Evolutionary conservation across 1,284 basidiomycete species (phyloP).

Genomic region (Tilletia walkeri): DNA sequence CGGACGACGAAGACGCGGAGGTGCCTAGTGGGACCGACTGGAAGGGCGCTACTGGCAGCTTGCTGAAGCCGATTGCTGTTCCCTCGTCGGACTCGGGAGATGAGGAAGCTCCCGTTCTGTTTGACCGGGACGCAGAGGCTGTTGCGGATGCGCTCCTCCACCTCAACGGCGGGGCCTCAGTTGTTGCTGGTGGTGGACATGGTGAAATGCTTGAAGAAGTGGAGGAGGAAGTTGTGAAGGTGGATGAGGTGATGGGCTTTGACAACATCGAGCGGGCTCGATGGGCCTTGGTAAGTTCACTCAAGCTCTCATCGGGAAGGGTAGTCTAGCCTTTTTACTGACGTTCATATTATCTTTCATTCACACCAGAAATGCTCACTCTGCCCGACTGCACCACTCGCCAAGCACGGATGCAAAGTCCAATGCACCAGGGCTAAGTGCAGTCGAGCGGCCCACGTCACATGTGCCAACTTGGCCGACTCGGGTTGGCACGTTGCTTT

Average conservation of each 20-base stretch:
- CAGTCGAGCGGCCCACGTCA: constrained; percentile 86
- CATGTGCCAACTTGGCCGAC: constrained; percentile 66
- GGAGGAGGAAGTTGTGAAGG: constrained; percentile 38
- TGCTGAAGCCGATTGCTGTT: background rate
- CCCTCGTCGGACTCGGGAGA: constrained; percentile 5
- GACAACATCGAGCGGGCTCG: constrained; percentile 81
- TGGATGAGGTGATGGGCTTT: constrained; percentile 70
- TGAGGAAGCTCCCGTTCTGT: constrained; percentile 60
- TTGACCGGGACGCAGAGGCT: constrained; percentile 54
- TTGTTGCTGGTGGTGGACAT: constrained; percentile 40
- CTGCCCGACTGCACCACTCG: constrained; percentile 69
- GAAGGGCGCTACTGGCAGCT: background rate
- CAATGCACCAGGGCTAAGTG: constrained; percentile 94
- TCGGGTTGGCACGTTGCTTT: constrained; percentile 52
- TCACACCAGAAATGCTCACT: constrained; percentile 74
- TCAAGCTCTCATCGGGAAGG: too few species aligned
- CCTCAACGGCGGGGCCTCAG: constrained; percentile 38
- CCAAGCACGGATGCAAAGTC: constrained; percentile 80
- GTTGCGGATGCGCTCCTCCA: constrained; percentile 29
- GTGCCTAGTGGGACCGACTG: background rate
- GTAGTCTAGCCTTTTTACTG: too few species aligned
- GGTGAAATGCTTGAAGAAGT: constrained; percentile 54
- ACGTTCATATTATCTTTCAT: too few species aligned
- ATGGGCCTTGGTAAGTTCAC: constrained; percentile 76
- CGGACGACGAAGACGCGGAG: constrained; percentile 1